Evolutionary conservation across 306 rosid species (phyloP).

Genomic region (Sphenostylis stenocarpa): DNA sequence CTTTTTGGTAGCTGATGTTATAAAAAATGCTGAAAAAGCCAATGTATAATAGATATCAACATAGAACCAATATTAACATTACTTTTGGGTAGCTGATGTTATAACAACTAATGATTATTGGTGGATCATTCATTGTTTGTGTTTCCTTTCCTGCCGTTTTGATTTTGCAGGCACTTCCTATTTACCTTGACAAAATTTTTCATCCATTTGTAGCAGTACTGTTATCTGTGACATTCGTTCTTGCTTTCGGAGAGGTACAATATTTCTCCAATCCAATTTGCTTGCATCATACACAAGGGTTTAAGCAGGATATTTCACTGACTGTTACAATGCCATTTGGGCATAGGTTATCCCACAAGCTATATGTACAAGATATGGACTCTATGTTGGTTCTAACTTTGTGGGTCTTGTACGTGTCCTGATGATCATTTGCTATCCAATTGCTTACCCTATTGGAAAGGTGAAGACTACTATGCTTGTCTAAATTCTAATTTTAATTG

Average conservation of each 20-base stretch:
- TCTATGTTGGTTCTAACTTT: conserved; percentile 75
- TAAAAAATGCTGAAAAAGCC: conserved; percentile 6
- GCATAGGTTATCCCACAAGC: conserved; percentile 89
- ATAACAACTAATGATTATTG: neutral
- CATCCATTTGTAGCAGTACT: conserved; percentile 77
- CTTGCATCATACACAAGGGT: neutral
- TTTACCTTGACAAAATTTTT: conserved; percentile 78
- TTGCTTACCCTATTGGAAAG: conserved; percentile 85
- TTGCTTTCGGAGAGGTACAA: conserved; percentile 78
- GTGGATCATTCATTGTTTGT: neutral
- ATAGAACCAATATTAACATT: neutral
- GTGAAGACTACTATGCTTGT: conserved; percentile 40
- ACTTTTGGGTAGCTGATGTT: conserved; percentile 4
- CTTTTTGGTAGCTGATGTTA: no score
- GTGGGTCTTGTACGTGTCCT: conserved; percentile 76
- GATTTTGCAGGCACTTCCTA: conserved; percentile 81
- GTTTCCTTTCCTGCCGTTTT: conserved; percentile 9
- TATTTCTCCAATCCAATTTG: conserved; percentile 3
- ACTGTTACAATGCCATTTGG: conserved; percentile 31
- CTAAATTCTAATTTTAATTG: neutral
- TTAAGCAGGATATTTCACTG: conserved; percentile 23
- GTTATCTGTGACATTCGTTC: conserved; percentile 87
- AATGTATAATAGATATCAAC: neutral
- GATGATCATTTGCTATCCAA: conserved; percentile 79
- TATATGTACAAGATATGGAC: conserved; percentile 79